These are phyloP conservation scores for Nidula microcarpa DNA, from an alignment of 768 basidiomycete species.

Conservation along the genomic window DNA sequence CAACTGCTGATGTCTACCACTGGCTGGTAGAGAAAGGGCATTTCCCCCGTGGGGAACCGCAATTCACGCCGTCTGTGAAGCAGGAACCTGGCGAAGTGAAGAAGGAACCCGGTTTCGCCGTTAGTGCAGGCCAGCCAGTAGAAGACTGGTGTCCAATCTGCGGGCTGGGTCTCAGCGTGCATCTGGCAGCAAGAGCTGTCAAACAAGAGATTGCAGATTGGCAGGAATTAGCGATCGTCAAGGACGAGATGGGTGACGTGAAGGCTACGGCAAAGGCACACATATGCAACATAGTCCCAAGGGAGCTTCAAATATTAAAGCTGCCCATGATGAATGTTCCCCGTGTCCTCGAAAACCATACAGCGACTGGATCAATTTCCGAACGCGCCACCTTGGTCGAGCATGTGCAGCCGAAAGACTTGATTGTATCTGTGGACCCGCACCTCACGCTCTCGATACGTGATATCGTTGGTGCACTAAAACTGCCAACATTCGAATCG, in stretches of 20 bases:
- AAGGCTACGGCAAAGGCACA: not conserved
- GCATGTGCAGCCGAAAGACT: too few species aligned
- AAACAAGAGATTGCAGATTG: slow-evolving; percentile 10
- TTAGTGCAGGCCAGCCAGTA: not conserved
- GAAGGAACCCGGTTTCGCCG: slow-evolving; percentile 1
- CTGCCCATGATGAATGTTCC: slow-evolving; percentile 18
- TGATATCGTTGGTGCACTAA: slow-evolving; percentile 17
- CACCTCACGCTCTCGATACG: slow-evolving; percentile 24
- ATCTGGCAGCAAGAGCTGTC: slow-evolving; percentile 12
- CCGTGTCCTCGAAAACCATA: not conserved
- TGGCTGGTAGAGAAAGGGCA: slow-evolving; percentile 43
- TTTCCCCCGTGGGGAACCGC: slow-evolving; percentile 17
- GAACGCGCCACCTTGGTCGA: too few species aligned
- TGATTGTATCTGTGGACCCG: slow-evolving; percentile 21
- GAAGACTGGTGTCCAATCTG: slow-evolving; percentile 28
- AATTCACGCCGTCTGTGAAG: not conserved
- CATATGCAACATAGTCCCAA: slow-evolving; percentile 18
- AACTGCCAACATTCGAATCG: slow-evolving; percentile 17
- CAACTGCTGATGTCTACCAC: slow-evolving; percentile 38
- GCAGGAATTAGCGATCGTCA: not conserved
- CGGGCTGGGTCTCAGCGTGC: slow-evolving; percentile 20
- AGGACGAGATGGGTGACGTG: not conserved
- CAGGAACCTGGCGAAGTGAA: slow-evolving; percentile 1
- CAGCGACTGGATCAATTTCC: not conserved
- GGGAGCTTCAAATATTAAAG: slow-evolving; percentile 15